Conservation (phyloP, 2,329 filamentous ascomycete species). For the Xylariaceae sp. region DNA sequence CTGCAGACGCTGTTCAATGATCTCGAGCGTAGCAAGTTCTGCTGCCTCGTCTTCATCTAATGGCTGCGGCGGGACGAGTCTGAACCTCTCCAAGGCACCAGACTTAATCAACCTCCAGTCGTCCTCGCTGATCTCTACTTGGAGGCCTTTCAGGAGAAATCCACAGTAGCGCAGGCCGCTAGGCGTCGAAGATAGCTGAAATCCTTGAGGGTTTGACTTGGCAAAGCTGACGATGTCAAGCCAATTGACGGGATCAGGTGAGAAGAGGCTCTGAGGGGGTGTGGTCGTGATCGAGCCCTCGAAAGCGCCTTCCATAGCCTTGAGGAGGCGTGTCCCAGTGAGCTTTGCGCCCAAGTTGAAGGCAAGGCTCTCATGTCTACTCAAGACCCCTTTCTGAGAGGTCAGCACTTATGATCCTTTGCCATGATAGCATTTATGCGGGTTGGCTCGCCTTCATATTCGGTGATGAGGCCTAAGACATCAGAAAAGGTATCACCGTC, state of each 20-base stretch:
- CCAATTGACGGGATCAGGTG: conserved; percentile 63
- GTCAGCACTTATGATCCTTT: conserved; percentile 3
- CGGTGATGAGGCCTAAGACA: conserved; percentile 66
- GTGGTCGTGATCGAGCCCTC: conserved; percentile 66
- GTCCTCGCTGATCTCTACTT: conserved; percentile 82
- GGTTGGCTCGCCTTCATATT: conserved; percentile 62
- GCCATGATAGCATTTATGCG: background rate
- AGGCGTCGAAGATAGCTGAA: conserved; percentile 64
- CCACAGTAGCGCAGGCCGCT: conserved; percentile 72
- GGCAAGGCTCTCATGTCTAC: conserved; percentile 81
- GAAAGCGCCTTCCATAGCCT: conserved; percentile 81
- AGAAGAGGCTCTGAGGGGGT: conserved; percentile 53
- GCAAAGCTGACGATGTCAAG: conserved; percentile 83
- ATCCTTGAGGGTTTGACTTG: conserved; percentile 73
- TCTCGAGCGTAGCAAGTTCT: conserved; percentile 78
- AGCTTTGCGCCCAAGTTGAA: conserved; percentile 80
- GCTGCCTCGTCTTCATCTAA: conserved; percentile 83
- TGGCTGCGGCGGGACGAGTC: conserved; percentile 71
- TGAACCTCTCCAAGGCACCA: conserved; percentile 70
- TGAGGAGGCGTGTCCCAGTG: conserved; percentile 76
- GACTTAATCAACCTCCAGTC: conserved; percentile 82
- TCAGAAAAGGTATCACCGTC: conserved; percentile 67
- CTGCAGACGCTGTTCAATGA: conserved; percentile 73
- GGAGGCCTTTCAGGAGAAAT: conserved; percentile 75
- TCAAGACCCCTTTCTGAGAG: conserved; percentile 59